These are phyloP conservation scores for Avena insularis DNA, from an alignment of 176 grass and related monocot species.

Conservation along the genomic window DNA sequence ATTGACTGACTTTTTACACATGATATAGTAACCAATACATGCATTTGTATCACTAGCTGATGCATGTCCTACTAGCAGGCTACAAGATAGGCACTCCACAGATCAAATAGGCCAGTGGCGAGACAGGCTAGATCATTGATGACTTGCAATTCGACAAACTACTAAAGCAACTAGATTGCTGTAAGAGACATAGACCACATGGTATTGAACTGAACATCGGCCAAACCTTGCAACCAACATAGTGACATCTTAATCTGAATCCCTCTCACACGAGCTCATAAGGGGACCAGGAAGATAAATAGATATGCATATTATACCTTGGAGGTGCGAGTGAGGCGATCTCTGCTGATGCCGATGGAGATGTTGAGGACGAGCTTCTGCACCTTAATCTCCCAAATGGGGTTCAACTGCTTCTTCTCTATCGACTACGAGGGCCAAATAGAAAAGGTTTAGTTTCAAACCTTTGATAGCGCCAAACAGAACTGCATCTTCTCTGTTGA, in stretches of 20 bases:
- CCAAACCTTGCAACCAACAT: background rate
- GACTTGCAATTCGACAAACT: background rate
- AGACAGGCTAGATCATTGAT: too few species aligned
- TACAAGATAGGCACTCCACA: background rate
- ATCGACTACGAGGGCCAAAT: too few species aligned
- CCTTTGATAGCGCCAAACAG: too few species aligned
- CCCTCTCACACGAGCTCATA: background rate
- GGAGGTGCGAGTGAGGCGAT: constrained; percentile 75
- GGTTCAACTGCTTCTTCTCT: background rate
- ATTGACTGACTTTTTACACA: too few species aligned
- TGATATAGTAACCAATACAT: too few species aligned
- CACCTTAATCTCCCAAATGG: constrained; percentile 86
- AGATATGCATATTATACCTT: constrained; percentile 44
- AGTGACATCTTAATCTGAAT: background rate
- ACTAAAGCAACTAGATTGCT: background rate
- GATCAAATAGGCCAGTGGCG: background rate
- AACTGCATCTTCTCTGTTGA: too few species aligned
- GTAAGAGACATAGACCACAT: background rate
- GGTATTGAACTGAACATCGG: background rate
- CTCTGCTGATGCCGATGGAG: constrained; percentile 80
- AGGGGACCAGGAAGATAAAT: background rate
- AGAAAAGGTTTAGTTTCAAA: too few species aligned
- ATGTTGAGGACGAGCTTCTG: constrained; percentile 89
- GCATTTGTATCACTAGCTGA: background rate
- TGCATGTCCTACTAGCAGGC: background rate